Conservation (phyloP, 306 rosid species). For the Psophocarpus tetragonolobus region DNA sequence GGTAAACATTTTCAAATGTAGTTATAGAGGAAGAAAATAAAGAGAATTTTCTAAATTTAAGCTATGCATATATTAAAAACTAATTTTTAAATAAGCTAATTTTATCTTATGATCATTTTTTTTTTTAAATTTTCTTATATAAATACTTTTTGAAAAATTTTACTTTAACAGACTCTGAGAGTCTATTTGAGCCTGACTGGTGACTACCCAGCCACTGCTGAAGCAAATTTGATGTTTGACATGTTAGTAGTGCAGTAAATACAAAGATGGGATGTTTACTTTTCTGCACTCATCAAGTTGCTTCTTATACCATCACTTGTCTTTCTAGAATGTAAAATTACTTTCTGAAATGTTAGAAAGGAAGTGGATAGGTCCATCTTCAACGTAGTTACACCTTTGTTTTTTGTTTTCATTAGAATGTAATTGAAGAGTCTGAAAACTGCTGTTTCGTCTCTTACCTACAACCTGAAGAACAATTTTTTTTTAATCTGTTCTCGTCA, state of each 20-base stretch:
- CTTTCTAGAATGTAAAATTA: too few species aligned
- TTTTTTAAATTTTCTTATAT: neutral
- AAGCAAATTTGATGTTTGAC: neutral
- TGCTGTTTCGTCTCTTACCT: neutral
- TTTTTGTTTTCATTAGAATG: neutral
- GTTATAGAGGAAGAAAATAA: too few species aligned
- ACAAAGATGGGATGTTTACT: neutral
- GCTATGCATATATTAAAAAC: too few species aligned
- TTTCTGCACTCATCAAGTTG: too few species aligned
- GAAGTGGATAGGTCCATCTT: too few species aligned
- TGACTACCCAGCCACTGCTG: neutral
- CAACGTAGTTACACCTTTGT: neutral
- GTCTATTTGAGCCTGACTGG: neutral
- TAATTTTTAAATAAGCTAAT: too few species aligned
- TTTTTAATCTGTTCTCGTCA: neutral
- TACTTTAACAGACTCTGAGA: neutral
- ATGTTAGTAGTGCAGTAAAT: neutral
- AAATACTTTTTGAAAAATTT: neutral
- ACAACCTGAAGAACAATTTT: neutral
- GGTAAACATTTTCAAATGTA: too few species aligned
- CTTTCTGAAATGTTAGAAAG: too few species aligned
- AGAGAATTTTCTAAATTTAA: too few species aligned
- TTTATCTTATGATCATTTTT: too few species aligned
- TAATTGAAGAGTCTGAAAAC: neutral
- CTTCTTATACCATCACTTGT: too few species aligned